These are phyloP conservation scores for Arachnomyces sp. DNA, from an alignment of 2,329 filamentous ascomycete species.

Conservation along the genomic window DNA sequence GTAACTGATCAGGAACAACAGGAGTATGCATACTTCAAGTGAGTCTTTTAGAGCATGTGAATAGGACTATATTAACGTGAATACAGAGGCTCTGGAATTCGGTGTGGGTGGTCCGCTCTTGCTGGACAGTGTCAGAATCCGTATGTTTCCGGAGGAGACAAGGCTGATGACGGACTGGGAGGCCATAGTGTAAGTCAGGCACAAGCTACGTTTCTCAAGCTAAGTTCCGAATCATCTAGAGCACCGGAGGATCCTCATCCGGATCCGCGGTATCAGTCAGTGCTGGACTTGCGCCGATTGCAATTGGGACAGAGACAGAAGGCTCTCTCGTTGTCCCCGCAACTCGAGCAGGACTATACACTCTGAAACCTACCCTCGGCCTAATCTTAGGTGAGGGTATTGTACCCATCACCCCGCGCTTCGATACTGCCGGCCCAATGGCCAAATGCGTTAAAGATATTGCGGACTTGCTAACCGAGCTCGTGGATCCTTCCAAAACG, in stretches of 20 bases:
- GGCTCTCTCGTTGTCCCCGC: slow-evolving; percentile 26
- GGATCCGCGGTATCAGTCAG: slow-evolving; percentile 26
- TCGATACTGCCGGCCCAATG: slow-evolving; percentile 4
- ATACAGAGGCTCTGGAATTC: slow-evolving; percentile 8
- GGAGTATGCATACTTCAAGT: too few species aligned
- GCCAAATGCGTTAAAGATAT: not conserved
- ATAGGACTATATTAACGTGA: not conserved
- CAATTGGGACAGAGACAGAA: slow-evolving; percentile 27
- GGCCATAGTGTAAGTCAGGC: slow-evolving; percentile 13
- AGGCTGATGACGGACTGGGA: slow-evolving; percentile 15
- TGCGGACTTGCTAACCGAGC: not conserved
- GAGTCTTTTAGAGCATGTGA: too few species aligned
- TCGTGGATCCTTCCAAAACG: not conserved
- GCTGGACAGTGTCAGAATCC: slow-evolving; percentile 20
- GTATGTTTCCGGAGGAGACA: slow-evolving; percentile 17
- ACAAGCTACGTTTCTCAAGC: not conserved
- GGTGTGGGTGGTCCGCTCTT: slow-evolving; percentile 19
- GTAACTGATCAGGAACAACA: too few species aligned
- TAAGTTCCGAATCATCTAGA: slow-evolving; percentile 9
- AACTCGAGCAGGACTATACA: slow-evolving; percentile 24
- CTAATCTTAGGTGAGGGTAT: slow-evolving; percentile 23
- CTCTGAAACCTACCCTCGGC: slow-evolving; percentile 25
- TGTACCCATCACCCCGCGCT: slow-evolving; percentile 16
- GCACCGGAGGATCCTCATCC: slow-evolving; percentile 26
- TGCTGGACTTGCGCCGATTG: slow-evolving; percentile 24